These are phyloP conservation scores for Blastomyces silverae DNA, from an alignment of 2,329 filamentous ascomycete genomes.

Conservation along the genomic window DNA sequence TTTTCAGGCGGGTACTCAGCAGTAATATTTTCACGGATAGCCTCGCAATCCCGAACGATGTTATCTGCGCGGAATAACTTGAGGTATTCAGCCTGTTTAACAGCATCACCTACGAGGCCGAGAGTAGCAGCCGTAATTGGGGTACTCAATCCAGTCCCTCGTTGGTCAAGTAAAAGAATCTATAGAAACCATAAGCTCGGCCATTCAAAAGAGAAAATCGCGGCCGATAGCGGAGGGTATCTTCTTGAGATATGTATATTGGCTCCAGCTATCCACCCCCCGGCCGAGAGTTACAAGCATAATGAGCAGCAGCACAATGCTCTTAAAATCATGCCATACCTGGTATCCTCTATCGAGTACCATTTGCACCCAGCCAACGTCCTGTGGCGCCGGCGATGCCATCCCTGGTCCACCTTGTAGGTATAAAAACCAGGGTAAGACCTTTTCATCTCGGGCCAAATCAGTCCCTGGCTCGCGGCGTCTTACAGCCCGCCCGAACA, in stretches of 20 bases:
- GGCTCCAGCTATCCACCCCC: background rate
- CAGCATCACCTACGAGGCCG: slow-evolving; percentile 54
- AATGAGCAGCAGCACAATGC: background rate
- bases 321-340: slow-evolving; percentile 35
- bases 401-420: slow-evolving; percentile 83
- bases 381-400: slow-evolving; percentile 66
- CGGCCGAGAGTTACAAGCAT: background rate
- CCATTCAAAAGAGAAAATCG: background rate
- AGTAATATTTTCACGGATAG: slow-evolving; percentile 69
- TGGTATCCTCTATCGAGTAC: slow-evolving; percentile 77
- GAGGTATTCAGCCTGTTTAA: slow-evolving; percentile 71
- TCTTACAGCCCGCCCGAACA: slow-evolving; percentile 70
- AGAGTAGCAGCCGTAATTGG: slow-evolving; percentile 70
- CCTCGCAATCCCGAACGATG: slow-evolving; percentile 84
- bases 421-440: slow-evolving; percentile 60
- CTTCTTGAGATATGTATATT: background rate
- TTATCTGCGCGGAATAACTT: slow-evolving; percentile 81
- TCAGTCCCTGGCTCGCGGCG: slow-evolving; percentile 58
- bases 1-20: slow-evolving; percentile 60
- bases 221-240: background rate
- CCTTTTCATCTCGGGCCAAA: slow-evolving; percentile 40
- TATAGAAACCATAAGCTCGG: slow-evolving; percentile 20
- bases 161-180: slow-evolving; percentile 77
- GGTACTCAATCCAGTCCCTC: slow-evolving; percentile 78
- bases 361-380: slow-evolving; percentile 61